Conservation (phyloP, 2,329 filamentous ascomycete species). For the Acrodontium crateriforme region DNA sequence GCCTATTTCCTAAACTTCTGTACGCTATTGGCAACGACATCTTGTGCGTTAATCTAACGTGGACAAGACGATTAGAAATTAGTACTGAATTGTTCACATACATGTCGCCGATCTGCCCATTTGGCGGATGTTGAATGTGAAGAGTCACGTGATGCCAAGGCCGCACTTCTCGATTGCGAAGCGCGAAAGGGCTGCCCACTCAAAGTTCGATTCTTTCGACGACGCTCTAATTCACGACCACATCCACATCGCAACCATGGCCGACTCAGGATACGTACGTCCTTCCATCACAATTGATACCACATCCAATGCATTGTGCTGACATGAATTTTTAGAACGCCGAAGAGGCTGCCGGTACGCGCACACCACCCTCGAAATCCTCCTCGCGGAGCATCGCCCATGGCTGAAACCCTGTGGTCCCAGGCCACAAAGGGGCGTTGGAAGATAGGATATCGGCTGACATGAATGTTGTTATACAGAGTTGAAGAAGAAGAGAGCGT, state of each 20-base stretch:
- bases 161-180: too few relatives aligned
- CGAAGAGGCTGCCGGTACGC: constrained; percentile 78
- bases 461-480: constrained; percentile 38
- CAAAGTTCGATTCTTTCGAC: too few relatives aligned
- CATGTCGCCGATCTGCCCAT: too few relatives aligned
- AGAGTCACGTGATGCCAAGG: too few relatives aligned
- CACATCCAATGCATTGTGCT: constrained; percentile 2
- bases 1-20: too few relatives aligned
- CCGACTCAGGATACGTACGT: constrained; percentile 81
- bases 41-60: too few relatives aligned
- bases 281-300: constrained; percentile 16
- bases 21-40: too few relatives aligned
- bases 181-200: too few relatives aligned
- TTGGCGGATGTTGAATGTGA: too few relatives aligned
- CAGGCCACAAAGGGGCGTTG: constrained; percentile 27
- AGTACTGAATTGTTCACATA: too few relatives aligned
- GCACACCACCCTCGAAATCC: constrained; percentile 12
- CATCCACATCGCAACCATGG: constrained; percentile 53
- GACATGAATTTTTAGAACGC: constrained; percentile 53
- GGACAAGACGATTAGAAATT: too few relatives aligned
- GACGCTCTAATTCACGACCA: too few relatives aligned
- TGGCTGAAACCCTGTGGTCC: constrained; percentile 29
- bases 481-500: constrained; percentile 99
- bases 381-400: constrained; percentile 13
- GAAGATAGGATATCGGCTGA: constrained; percentile 26